Evolutionary conservation across 352 stramenopile genomes (phyloP), one percentile per base, ranked within the genome.

Genomic region (Globisporangium sylvaticum): DNA sequence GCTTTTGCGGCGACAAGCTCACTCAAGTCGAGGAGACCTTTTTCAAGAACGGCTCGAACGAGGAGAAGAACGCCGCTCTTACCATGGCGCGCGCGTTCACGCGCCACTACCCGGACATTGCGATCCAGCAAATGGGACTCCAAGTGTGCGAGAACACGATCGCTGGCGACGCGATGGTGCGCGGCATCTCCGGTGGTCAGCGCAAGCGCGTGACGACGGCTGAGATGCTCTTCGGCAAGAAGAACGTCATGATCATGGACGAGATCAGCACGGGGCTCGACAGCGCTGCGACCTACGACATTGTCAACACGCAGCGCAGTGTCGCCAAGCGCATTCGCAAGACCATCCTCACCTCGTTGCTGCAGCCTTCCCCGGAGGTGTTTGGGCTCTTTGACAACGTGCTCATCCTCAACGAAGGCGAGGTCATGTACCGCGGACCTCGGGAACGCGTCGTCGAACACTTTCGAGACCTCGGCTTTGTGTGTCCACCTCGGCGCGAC

Each of bases 211-310:
- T 97, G 50, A 97, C 94, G 59, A 92, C 94, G 14, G 70, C 70
- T 10, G 76, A 88, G 76, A 97, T 98, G 77, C 73, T 90, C 37
- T 85, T 93, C 56, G 76, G 77, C 32, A 71, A 72, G 32, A 74
- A 83, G 63, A 80, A 79, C 54, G 83, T 97, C 5, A 75, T 87
- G 42, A 80, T 94, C 52, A 83, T 89, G 57, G 94, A 98, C 66
- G 86, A 97, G 75, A 97, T 98, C 70, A 94, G 80, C 62, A 98
- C 92, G 8, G 95, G 94, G 1, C 82, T 98, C 24, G 94, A 98
- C 79, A 84, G 78, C 34, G 83, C 90, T 3, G 59, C 59, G 39
- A 65, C 59, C 1, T 65, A 79, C 65, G 89, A 97, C 62, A 97
- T 97, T 65, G 76, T 84, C 65, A 79, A 81, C 34, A 57, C 81